These are phyloP conservation scores for Cucurbita ficifolia DNA, from an alignment of 306 rosid species.

Conservation along the genomic window DNA sequence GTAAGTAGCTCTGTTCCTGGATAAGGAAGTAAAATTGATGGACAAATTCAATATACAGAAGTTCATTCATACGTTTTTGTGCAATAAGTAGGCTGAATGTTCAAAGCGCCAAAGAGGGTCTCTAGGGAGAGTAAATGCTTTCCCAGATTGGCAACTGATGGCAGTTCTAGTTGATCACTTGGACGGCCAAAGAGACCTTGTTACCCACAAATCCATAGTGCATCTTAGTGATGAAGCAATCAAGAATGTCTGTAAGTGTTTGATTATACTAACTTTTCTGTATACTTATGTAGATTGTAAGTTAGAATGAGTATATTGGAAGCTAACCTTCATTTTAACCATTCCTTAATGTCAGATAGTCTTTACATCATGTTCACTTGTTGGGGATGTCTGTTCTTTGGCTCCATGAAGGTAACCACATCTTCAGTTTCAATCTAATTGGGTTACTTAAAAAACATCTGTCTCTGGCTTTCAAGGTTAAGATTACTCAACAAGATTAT, in stretches of 20 bases:
- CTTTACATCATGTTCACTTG: constrained; percentile 57
- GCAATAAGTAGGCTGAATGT: constrained; percentile 19
- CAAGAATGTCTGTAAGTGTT: constrained; percentile 64
- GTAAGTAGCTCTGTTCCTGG: constrained; percentile 16
- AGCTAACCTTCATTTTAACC: neutral
- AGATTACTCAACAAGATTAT: too few species aligned
- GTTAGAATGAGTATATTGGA: neutral
- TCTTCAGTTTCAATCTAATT: neutral
- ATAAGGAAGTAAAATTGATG: neutral
- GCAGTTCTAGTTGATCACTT: constrained; percentile 38
- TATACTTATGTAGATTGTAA: neutral
- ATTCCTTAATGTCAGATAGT: constrained; percentile 15
- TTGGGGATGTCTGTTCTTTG: constrained; percentile 86
- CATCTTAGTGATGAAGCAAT: constrained; percentile 66
- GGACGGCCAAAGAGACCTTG: constrained; percentile 31
- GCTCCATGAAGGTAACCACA: constrained; percentile 57
- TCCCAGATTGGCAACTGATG: constrained; percentile 44
- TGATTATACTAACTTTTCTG: neutral
- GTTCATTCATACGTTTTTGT: neutral
- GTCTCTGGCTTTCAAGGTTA: neutral
- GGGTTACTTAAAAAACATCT: neutral
- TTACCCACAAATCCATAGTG: constrained; percentile 29
- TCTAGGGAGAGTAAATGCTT: constrained; percentile 43
- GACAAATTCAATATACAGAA: neutral
- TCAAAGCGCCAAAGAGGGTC: constrained; percentile 30